A percentile compares a stretch with the other conserved stretches of the same genome.
Evolutionary conservation across 2,329 filamentous ascomycete species (phyloP).

Genomic region (Chrysoporthe puriensis): DNA sequence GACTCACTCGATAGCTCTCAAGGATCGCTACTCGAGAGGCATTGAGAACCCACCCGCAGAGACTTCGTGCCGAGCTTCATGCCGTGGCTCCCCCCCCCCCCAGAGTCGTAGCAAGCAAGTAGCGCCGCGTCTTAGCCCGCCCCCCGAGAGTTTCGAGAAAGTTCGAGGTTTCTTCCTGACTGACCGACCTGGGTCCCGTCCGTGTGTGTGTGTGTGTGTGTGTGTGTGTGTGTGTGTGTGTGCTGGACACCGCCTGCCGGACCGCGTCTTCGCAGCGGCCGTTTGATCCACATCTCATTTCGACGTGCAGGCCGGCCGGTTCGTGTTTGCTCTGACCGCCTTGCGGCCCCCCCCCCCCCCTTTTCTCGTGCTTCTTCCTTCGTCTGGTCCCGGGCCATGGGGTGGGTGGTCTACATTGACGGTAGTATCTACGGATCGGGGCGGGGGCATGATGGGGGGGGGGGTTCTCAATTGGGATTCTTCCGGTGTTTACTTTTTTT

Average conservation of each 20-base stretch:
- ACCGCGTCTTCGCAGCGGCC: background rate
- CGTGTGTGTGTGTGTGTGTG: too few species aligned
- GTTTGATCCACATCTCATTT: conserved; percentile 12
- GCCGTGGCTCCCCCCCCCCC: too few species aligned
- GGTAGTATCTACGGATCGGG: too few species aligned
- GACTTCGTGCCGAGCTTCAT: background rate
- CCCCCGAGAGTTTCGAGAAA: background rate
- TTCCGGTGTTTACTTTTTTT: too few species aligned
- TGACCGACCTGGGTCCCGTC: too few species aligned
- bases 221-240: too few species aligned
- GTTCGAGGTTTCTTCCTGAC: background rate
- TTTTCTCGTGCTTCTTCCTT: background rate
- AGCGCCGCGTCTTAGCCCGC: too few species aligned
- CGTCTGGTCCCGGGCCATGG: background rate
- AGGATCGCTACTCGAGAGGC: background rate
- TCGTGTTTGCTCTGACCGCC: conserved; percentile 6
- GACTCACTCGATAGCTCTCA: too few species aligned
- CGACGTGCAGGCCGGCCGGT: background rate
- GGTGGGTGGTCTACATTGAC: too few species aligned
- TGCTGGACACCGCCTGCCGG: background rate
- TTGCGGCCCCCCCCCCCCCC: background rate
- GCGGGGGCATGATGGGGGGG: too few species aligned
- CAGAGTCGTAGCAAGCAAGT: too few species aligned
- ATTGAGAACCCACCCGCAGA: background rate
- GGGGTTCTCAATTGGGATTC: background rate